Conservation (phyloP, 2,329 filamentous ascomycete species). For the Magnaporthiopsis rhizophila region DNA sequence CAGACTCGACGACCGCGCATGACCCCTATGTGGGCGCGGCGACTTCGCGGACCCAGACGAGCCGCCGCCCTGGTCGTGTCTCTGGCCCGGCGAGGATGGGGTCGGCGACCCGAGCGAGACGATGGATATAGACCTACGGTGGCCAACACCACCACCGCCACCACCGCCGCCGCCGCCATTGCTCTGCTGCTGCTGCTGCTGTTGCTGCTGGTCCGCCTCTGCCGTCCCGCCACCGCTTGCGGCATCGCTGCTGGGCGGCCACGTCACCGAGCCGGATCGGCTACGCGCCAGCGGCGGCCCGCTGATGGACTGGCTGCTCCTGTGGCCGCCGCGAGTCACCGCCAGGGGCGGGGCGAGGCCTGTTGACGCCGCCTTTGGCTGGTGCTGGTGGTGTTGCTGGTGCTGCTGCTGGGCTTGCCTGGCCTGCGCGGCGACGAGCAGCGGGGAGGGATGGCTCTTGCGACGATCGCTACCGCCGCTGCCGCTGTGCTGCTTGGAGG, state of each 20-base stretch:
- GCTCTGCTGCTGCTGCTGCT: constrained; percentile 10
- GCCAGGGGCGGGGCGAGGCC: constrained; percentile 9
- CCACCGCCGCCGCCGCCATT: constrained; percentile 32
- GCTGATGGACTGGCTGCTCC: constrained; percentile 14
- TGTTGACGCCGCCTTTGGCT: neutral
- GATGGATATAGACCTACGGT: constrained; percentile 74
- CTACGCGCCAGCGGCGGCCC: constrained; percentile 8
- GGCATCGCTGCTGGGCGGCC: neutral
- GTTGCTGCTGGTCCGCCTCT: neutral
- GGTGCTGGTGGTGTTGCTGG: constrained; percentile 11
- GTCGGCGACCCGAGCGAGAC: constrained; percentile 61
- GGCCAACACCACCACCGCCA: constrained; percentile 35
- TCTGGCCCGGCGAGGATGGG: constrained; percentile 34
- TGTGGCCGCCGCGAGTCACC: constrained; percentile 11
- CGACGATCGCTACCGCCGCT: constrained; percentile 20
- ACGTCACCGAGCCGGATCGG: constrained; percentile 4
- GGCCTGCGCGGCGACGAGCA: constrained; percentile 16
- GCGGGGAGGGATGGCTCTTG: constrained; percentile 1
- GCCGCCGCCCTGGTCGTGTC: constrained; percentile 19
- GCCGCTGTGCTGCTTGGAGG: constrained; percentile 15
- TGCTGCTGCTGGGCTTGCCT: constrained; percentile 9
- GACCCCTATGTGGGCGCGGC: constrained; percentile 51
- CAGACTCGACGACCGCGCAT: constrained; percentile 72
- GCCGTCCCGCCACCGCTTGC: neutral
- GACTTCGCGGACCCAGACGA: constrained; percentile 34